Evolutionary conservation across 352 stramenopile species (phyloP).

Genomic region (Phytophthora capsici): DNA sequence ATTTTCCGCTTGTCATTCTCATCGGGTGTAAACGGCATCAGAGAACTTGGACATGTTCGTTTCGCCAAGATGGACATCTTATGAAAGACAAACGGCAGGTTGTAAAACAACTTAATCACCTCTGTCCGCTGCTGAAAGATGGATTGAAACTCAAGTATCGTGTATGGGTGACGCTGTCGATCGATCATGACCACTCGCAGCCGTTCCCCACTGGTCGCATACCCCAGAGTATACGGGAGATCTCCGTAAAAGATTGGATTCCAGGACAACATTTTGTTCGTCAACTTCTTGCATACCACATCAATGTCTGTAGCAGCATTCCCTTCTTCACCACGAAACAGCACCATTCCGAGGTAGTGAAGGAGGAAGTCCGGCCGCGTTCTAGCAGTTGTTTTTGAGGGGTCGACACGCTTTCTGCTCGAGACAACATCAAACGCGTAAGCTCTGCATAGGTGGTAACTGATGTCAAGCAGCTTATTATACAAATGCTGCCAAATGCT

Average conservation of each 20-base stretch:
- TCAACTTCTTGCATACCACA: neutral
- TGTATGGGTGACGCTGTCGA: neutral
- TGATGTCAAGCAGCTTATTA: too few species aligned
- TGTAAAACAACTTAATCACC: slow-evolving; percentile 20
- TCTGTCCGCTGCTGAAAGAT: slow-evolving; percentile 5
- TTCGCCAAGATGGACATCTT: slow-evolving; percentile 12
- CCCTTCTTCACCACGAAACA: neutral
- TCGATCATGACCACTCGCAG: slow-evolving; percentile 29
- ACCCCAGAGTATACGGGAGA: slow-evolving; percentile 31
- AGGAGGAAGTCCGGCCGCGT: neutral
- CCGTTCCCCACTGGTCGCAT: slow-evolving; percentile 5
- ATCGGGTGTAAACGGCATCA: slow-evolving; percentile 4
- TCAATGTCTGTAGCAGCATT: neutral
- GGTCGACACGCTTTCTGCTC: neutral
- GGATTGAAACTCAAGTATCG: slow-evolving; percentile 6
- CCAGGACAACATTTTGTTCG: slow-evolving; percentile 4
- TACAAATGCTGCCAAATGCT: too few species aligned
- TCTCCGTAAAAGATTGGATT: slow-evolving; percentile 32
- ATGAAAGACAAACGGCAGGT: slow-evolving; percentile 21
- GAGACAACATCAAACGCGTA: too few species aligned
- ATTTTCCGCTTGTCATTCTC: neutral
- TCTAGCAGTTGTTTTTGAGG: neutral
- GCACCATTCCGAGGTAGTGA: neutral
- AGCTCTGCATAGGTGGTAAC: too few species aligned
- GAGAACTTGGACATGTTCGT: neutral